Base-by-base conservation (phyloP, 2,329 filamentous ascomycete species). In the Scedosporium boydii region DNA sequence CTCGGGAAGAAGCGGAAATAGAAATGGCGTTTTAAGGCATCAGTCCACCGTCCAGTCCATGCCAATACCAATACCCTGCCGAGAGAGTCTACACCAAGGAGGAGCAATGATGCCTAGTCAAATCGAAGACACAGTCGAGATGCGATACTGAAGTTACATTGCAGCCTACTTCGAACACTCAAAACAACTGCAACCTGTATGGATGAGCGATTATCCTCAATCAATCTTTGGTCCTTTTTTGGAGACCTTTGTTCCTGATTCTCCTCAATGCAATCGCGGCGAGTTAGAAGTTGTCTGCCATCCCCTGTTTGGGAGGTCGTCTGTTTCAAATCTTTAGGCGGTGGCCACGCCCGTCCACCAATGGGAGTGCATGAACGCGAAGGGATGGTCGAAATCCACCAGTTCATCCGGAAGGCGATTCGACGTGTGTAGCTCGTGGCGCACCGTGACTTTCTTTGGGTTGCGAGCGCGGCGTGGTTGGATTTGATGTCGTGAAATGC, bases 261-360 rank as follows among this genome's bases (percentile, higher is more conserved):
- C 34, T 58, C 21, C 14, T 26, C 14, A 18, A 18, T 58, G 16
- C 27, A n/a, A 58, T 38, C 5, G 55, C 14, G 55, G 27, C 55
- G 16, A 34, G 26, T 41, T 6, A 55, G 7, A 55, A 55, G 51
- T 10, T n/a, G 27, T 18, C 29, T 21, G 2, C 18, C 4, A 16
- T 58, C 23, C 55, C 55, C 55, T 58, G 55, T 23, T 23, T n/a
- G 16, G 14, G 16, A 38, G 16, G 55, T 58, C 55, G 55, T 34
- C 27, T 58, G 55, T 58, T 58, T 58, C 55, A 58, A 34, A 18
- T 58, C 18, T 41, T 58, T 41, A 29, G 34, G 55, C 55, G 55
- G 55, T 58, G 55, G 55, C 16, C 34, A 41, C 27, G 55, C 23
- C 27, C 14, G 26, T 41, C 55, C 27, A 18, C 55, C 55, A 58